A percentile compares a stretch with the other conserved stretches of the same genome.
Conservation (phyloP, 1,139 yeast genomes). For the Magnusiomyces magnusii region DNA sequence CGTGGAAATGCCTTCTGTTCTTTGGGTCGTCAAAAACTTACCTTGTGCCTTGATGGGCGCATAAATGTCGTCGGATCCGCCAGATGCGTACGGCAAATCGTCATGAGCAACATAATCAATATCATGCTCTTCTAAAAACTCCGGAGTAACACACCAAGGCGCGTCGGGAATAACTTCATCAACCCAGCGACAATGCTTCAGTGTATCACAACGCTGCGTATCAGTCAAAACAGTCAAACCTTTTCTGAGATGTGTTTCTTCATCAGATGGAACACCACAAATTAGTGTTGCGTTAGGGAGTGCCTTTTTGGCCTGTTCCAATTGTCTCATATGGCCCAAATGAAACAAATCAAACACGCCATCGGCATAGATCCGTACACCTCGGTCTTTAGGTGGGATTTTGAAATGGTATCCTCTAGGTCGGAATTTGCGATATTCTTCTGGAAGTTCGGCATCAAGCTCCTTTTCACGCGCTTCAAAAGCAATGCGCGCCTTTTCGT, state of each 20-base stretch:
- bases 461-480: slow-evolving; percentile 38
- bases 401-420: slow-evolving; percentile 47
- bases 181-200: slow-evolving; percentile 92
- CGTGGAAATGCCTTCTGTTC: slow-evolving; percentile 95
- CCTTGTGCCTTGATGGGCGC: slow-evolving; percentile 87
- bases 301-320: slow-evolving; percentile 18
- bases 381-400: slow-evolving; percentile 77
- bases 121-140: slow-evolving; percentile 65
- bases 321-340: slow-evolving; percentile 60
- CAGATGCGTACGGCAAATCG: slow-evolving; percentile 88
- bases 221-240: slow-evolving; percentile 90
- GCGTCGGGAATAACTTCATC: slow-evolving; percentile 93
- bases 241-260: slow-evolving; percentile 83
- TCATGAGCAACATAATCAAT: slow-evolving; percentile 98
- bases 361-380: slow-evolving; percentile 89
- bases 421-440: slow-evolving; percentile 32
- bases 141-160: slow-evolving; percentile 91
- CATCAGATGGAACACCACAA: slow-evolving; percentile 87
- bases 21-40: slow-evolving; percentile 85
- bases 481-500: slow-evolving; percentile 16
- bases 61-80: slow-evolving; percentile 84
- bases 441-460: slow-evolving; percentile 50
- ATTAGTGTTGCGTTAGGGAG: slow-evolving; percentile 51
- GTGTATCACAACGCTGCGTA: slow-evolving; percentile 78
- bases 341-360: slow-evolving; percentile 97